Percentiles rank a stretch among this genome's conserved stretches.
phyloP scores from a whole-genome alignment of 2,329 filamentous ascomycete genomes.

The Penicillium sp. region DNA sequence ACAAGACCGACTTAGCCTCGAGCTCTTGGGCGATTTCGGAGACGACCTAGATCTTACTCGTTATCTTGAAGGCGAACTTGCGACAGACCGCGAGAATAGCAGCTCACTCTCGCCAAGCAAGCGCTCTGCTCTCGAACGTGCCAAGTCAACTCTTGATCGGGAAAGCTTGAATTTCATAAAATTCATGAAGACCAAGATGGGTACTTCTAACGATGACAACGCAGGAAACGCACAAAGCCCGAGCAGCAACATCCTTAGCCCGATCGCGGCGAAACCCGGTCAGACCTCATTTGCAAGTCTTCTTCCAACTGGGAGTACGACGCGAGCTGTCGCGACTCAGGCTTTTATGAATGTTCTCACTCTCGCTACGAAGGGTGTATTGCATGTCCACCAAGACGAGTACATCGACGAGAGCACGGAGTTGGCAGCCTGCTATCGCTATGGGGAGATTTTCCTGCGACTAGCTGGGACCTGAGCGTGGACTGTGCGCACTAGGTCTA shows the following conservation, averaged over 20 bases:
- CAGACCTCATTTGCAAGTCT: conserved; percentile 67
- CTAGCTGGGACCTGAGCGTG: conserved; percentile 14
- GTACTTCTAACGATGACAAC: not conserved
- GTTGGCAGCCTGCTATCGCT: conserved; percentile 22
- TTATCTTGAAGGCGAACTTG: conserved; percentile 37
- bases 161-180: conserved; percentile 64
- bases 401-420: conserved; percentile 38
- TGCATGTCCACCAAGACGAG: conserved; percentile 62
- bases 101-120: conserved; percentile 46
- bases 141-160: conserved; percentile 53
- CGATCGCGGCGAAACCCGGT: not conserved
- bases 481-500: not conserved
- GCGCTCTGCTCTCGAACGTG: not conserved
- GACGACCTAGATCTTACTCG: conserved; percentile 33
- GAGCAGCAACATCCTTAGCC: not conserved
- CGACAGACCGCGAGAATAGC: conserved; percentile 24
- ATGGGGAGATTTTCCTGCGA: conserved; percentile 33
- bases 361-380: conserved; percentile 64
- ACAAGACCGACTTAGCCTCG: conserved; percentile 27
- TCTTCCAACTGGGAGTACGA: conserved; percentile 58
- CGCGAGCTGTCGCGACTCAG: conserved; percentile 66
- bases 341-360: conserved; percentile 73
- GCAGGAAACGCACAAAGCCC: not conserved
- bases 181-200: conserved; percentile 55
- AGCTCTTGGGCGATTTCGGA: conserved; percentile 21